Evolutionary conservation across 805 yeast species (phyloP).

Genomic region (Suhomyces vadensis): DNA sequence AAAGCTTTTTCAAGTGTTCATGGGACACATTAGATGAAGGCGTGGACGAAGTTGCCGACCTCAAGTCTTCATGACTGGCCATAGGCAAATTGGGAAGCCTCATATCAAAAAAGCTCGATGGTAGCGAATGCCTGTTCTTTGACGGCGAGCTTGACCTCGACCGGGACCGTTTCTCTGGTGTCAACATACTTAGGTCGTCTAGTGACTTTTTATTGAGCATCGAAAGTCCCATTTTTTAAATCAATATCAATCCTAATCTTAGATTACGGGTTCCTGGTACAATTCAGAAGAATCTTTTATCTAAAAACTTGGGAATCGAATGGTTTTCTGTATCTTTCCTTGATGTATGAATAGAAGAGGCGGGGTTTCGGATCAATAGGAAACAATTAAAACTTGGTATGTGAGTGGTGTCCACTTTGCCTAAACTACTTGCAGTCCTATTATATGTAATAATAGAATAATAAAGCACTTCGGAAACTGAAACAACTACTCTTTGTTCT

Average conservation of each 20-base stretch:
- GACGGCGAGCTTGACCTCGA: slow-evolving; percentile 36
- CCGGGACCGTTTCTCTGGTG: slow-evolving; percentile 8
- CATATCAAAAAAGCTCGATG: slow-evolving; percentile 22
- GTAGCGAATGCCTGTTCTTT: slow-evolving; percentile 30
- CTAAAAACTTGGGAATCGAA: too few relatives aligned
- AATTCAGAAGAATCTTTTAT: too few relatives aligned
- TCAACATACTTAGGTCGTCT: slow-evolving; percentile 7
- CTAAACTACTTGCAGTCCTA: slow-evolving; percentile 1
- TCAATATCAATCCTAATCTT: too few relatives aligned
- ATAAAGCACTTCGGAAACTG: background rate
- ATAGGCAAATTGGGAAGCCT: slow-evolving; percentile 21
- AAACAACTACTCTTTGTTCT: background rate
- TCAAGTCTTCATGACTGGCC: slow-evolving; percentile 24
- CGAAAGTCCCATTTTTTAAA: slow-evolving; percentile 4
- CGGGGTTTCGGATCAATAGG: too few relatives aligned
- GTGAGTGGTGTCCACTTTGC: background rate
- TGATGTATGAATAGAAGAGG: background rate
- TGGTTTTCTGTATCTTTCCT: background rate
- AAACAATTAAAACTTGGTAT: background rate
- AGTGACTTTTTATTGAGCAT: slow-evolving; percentile 3
- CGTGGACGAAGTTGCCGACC: slow-evolving; percentile 22
- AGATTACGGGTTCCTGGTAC: too few relatives aligned
- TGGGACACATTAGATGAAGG: slow-evolving; percentile 19
- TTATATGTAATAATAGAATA: background rate
- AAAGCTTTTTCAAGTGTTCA: slow-evolving; percentile 28